These are phyloP conservation scores for Citrus maxima DNA, from an alignment of 345 rosid species.

Conservation along the genomic window DNA sequence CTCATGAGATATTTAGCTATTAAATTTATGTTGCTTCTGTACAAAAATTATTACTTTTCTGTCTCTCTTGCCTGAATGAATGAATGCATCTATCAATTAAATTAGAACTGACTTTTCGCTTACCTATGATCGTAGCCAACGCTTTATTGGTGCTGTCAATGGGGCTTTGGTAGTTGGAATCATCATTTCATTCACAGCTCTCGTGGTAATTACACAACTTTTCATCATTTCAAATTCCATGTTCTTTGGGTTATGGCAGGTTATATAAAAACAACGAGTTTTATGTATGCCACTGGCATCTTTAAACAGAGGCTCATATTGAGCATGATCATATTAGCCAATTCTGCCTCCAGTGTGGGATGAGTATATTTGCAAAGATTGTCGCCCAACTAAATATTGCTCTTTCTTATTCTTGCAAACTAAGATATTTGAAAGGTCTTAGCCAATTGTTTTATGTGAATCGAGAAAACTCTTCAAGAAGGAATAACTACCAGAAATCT, in stretches of 20 bases:
- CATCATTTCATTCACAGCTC: slow-evolving; percentile 67
- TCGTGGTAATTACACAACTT: slow-evolving; percentile 55
- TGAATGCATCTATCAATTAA: slow-evolving; percentile 1
- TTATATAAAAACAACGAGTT: not conserved
- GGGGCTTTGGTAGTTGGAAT: slow-evolving; percentile 77
- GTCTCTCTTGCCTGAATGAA: not conserved
- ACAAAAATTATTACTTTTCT: not conserved
- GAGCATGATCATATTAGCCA: not conserved
- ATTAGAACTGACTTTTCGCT: slow-evolving; percentile 6
- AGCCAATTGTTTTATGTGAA: not conserved
- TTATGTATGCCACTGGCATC: not conserved
- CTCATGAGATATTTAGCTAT: not conserved
- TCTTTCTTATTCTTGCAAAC: too few relatives aligned
- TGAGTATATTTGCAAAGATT: not conserved
- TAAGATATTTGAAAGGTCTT: not conserved
- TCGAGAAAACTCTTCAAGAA: not conserved
- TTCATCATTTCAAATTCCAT: not conserved
- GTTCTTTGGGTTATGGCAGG: not conserved
- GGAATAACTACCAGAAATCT: not conserved
- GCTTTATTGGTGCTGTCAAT: slow-evolving; percentile 79
- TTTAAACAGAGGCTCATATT: not conserved
- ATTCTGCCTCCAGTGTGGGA: not conserved
- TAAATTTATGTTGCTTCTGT: not conserved
- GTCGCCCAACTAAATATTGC: not conserved
- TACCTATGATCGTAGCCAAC: slow-evolving; percentile 59